Conservation (phyloP, 1,284 basidiomycete species). For the Mixia osmundae region DNA sequence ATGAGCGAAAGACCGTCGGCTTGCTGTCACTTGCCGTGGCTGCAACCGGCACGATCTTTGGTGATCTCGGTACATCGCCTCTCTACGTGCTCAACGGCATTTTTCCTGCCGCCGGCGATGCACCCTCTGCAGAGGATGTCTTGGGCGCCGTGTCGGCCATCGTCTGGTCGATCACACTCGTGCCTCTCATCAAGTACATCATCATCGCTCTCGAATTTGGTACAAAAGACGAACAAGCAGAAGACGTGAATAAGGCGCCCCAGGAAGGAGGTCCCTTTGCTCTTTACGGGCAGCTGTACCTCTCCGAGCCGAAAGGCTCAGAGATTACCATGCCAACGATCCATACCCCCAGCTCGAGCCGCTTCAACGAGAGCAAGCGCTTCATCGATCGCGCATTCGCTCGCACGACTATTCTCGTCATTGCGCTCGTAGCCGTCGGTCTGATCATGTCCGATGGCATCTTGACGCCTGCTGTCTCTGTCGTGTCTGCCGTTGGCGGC, state of each 20-base stretch:
- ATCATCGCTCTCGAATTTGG: slow-evolving; percentile 35
- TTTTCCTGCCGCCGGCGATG: slow-evolving; percentile 29
- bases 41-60: slow-evolving; percentile 34
- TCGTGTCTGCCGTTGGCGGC: slow-evolving; percentile 40
- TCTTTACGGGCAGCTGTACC: slow-evolving; percentile 21
- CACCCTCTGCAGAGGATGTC: slow-evolving; percentile 34
- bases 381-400: slow-evolving; percentile 3
- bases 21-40: too few species aligned
- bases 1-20: too few species aligned
- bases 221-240: slow-evolving; percentile 27
- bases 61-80: slow-evolving; percentile 30
- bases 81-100: slow-evolving; percentile 40
- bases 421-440: slow-evolving; percentile 27
- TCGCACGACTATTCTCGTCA: slow-evolving; percentile 1
- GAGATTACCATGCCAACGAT: slow-evolving; percentile 11
- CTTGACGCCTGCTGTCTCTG: slow-evolving; percentile 32
- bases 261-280: slow-evolving; percentile 31
- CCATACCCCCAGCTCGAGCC: background rate
- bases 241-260: slow-evolving; percentile 16
- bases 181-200: slow-evolving; percentile 43
- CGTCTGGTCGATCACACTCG: slow-evolving; percentile 36
- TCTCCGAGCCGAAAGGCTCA: slow-evolving; percentile 17
- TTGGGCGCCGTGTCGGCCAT: slow-evolving; percentile 35
- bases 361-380: background rate
- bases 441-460: slow-evolving; percentile 39